Conservation (phyloP, 2,329 filamentous ascomycete genomes). For the Botrytis deweyae region DNA sequence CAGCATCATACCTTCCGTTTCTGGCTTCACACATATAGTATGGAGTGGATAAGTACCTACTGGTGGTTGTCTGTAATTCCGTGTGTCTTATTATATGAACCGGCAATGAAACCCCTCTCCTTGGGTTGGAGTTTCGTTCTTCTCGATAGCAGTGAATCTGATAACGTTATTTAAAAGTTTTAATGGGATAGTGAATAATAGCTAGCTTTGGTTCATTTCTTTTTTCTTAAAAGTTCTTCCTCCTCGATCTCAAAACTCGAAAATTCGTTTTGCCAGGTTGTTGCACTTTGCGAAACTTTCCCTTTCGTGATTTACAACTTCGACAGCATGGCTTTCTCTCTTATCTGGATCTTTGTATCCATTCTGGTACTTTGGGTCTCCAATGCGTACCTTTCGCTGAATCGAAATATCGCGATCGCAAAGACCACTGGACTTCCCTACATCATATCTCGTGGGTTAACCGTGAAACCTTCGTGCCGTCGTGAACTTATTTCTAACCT, state of each 20-base stretch:
- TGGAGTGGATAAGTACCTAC: background rate
- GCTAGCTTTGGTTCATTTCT: background rate
- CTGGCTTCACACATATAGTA: background rate
- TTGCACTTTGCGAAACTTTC: background rate
- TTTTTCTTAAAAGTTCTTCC: background rate
- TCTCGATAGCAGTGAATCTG: background rate
- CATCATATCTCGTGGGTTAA: background rate
- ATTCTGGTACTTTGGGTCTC: background rate
- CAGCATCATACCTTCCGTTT: no score
- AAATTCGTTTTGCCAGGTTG: no score
- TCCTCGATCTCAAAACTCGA: background rate
- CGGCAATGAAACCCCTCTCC: background rate
- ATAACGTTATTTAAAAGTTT: background rate
- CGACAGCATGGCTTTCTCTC: background rate
- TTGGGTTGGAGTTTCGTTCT: background rate
- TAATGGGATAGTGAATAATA: background rate
- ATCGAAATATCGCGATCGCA: background rate
- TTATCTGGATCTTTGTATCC: background rate
- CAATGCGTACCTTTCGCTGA: background rate
- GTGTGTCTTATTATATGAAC: background rate
- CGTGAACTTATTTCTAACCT: background rate
- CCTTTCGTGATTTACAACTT: background rate
- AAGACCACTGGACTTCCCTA: background rate
- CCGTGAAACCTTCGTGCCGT: no score
- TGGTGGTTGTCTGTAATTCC: background rate